A percentile compares a stretch with the other conserved stretches of the same genome.
Evolutionary conservation across 768 basidiomycete species (phyloP).

Genomic region (Rhizopogon vulgaris): DNA sequence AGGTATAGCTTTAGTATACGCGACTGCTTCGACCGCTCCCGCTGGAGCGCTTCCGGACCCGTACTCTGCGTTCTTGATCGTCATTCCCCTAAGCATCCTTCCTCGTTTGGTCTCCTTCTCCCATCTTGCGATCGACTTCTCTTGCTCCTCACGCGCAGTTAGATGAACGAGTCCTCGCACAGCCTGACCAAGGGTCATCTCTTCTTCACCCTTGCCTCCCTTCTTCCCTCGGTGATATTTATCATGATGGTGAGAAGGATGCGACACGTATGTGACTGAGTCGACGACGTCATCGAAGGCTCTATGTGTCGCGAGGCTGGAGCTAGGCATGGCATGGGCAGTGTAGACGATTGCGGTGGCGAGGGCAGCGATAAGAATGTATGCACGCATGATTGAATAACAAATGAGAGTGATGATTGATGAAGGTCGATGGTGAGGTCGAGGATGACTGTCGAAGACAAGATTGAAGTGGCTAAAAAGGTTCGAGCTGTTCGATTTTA

Average conservation of each 20-base stretch:
- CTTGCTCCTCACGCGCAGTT: not conserved
- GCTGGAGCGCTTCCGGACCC: constrained; percentile 10
- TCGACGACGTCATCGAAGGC: constrained; percentile 12
- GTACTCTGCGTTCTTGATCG: constrained; percentile 22
- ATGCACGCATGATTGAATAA: constrained; percentile 18
- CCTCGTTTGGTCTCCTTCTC: not conserved
- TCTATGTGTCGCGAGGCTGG: constrained; percentile 14
- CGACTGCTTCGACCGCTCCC: not conserved
- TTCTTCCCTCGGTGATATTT: constrained; percentile 9
- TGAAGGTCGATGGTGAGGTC: not conserved
- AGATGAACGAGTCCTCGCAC: not conserved
- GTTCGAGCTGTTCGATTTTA: not conserved
- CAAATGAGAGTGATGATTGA: not conserved
- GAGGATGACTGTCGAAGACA: not conserved
- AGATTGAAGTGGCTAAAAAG: not conserved
- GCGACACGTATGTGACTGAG: constrained; percentile 14
- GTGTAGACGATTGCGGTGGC: constrained; percentile 9
- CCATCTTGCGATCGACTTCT: not conserved
- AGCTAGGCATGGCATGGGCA: constrained; percentile 17
- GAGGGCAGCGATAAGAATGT: constrained; percentile 20
- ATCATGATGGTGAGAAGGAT: constrained; percentile 26
- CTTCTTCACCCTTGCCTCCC: not conserved
- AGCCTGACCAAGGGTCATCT: not conserved
- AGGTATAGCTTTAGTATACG: not conserved
- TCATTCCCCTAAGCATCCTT: constrained; percentile 7